Conservation (phyloP, 1,139 yeast genomes). For the Petasospora rhodanensis region DNA sequence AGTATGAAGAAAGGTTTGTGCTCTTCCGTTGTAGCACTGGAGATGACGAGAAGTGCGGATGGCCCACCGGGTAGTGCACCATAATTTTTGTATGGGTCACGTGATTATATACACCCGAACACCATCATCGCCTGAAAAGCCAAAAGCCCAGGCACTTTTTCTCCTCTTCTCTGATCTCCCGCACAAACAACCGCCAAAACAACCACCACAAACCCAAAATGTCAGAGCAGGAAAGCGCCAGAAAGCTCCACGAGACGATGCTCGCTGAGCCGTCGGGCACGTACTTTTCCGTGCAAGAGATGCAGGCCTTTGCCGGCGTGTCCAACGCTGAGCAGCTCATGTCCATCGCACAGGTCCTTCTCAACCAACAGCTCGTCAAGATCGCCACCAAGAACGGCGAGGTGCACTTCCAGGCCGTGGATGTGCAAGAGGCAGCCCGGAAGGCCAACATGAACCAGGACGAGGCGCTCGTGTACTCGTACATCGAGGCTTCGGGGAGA, state of each 20-base stretch:
- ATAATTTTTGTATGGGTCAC: too few relatives aligned
- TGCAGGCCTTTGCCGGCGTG: constrained; percentile 17
- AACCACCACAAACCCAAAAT: too few relatives aligned
- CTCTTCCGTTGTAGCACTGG: too few relatives aligned
- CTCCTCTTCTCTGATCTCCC: too few relatives aligned
- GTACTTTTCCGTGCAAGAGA: constrained; percentile 19
- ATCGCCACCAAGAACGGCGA: constrained; percentile 60
- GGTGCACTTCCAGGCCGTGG: constrained; percentile 69
- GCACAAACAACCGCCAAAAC: too few relatives aligned
- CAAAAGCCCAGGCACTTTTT: too few relatives aligned
- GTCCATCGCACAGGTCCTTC: constrained; percentile 59
- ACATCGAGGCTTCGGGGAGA: constrained; percentile 88
- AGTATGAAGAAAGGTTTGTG: too few relatives aligned
- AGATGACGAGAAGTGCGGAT: too few relatives aligned
- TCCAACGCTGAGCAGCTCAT: constrained; percentile 41
- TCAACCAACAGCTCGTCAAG: constrained; percentile 63
- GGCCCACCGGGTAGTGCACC: too few relatives aligned
- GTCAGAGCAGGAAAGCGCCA: too few relatives aligned
- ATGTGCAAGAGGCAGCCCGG: constrained; percentile 61
- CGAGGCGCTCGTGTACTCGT: constrained; percentile 86
- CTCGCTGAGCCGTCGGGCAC: constrained; percentile 16
- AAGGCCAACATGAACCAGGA: constrained; percentile 75
- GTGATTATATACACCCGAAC: too few relatives aligned
- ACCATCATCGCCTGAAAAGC: too few relatives aligned
- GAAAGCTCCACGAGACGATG: constrained; percentile 20